Evolutionary conservation across 345 rosid genomes (phyloP), one percentile per base, ranked within the genome.

Genomic region (Melastoma malabathricum): DNA sequence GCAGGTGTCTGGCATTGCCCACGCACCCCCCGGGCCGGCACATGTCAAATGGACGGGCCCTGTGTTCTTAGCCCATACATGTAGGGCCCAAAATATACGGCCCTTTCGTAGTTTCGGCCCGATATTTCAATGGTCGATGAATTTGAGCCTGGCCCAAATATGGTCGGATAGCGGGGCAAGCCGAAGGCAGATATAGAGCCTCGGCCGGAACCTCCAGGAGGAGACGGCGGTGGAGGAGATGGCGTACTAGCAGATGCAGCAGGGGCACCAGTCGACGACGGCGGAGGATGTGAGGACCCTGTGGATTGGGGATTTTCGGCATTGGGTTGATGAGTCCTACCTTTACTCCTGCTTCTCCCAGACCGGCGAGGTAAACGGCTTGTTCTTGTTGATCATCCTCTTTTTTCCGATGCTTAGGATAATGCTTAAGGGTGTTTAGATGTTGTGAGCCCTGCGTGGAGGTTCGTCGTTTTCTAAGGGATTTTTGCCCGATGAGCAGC

Each of bases 281-380:
- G 72, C 75, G 1, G 98, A 87, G 64, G 98, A 92, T 69, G 98
- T 87, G 0, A 71, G 95, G 55, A 87, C 98, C 9, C 96, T 92
- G 15, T 87, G 98, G 96, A 92, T 92, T 55, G 98, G 98, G 27
- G 98, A 87, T 75, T 76, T 92, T 29, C 98, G 77, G 72, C 82
- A 80, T 44, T 92, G 98, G 98, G 83, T 75, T 65, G 96, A 92
- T 46, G 98, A 92, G 54, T 60, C 59, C 53, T 84, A 92, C 71
- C 95, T 87, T 65, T 68, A 56, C 57, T 79, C 93, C 62, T 87
- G 89, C 81, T 92, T 92, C 77, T 76, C 89, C 64, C 90, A 81
- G 67, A 84, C 93, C 65, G 90, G 96, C 69, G 98, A 92, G 95
- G 96, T 90, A n/a, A 22, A 15, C 39, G 18, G 13, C 55, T 18